Base-by-base conservation (phyloP, 768 basidiomycete genomes). In the Termitomyces sp. region DNA sequence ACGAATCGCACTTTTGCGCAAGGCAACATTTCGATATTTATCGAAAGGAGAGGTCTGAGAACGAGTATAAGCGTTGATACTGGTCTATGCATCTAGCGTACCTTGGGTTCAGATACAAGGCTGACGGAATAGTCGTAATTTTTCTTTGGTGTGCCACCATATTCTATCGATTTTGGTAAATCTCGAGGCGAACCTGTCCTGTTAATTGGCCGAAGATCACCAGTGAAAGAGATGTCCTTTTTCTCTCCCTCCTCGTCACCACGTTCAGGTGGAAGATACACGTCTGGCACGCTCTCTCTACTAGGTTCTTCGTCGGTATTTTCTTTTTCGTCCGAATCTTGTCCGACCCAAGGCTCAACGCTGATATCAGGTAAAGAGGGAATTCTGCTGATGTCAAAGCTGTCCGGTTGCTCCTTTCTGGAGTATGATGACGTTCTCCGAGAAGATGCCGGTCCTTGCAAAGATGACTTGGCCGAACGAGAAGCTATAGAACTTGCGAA, bases 101-200 rank as follows among this genome's bases (percentile, higher is more conserved):
- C 88, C 75, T 84, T 82, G 44, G 82, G 74, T 60, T 89, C 87
- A 5, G 87, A 79, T 49, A 79, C 81, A 32, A 89, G 70, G 63
- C 82, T 82, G 50, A 81, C 68, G 14, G 86, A 83, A 62, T 84
- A 85, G 59, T 86, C 86, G 42, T 77, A 76, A 24, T 75, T 69
- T 67, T 82, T 85, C 71, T 79, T 83, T 12, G 79, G 80, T 3
- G 78, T 81, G 46, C 74, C 72, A 33, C 73, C 73, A 32, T 65
- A 69, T 61, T 62, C 71, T 55, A 77, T 67, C 18, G 65, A 57
- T 16, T 68, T 64, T 37, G 64, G 71, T 13, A 75, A 72, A 42
- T 75, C 74, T 27, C 74, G 77, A 3, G 85, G 85, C 8, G 84
- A 84, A 49, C 76, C 76, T n/a, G 77, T 70, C 34, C 79, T 76